phyloP scores from a whole-genome alignment of 2,329 filamentous ascomycete species.

The Trichoderma sp. region DNA sequence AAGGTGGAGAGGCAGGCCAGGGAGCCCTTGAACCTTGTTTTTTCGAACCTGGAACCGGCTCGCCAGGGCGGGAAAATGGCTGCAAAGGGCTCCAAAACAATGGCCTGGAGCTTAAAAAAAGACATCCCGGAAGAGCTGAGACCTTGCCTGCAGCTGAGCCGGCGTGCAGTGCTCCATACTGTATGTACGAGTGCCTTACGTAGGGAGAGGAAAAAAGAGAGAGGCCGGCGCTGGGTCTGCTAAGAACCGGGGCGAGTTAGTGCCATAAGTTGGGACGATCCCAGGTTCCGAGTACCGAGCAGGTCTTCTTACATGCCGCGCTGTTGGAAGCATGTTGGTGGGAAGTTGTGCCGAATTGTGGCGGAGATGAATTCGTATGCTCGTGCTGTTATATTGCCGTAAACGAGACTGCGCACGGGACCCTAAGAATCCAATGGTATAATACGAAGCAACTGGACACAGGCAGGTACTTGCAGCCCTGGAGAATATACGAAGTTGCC shows the following conservation, averaged over 20 bases:
- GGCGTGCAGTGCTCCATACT: neutral
- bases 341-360: neutral
- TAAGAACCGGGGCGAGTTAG: neutral
- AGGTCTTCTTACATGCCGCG: neutral
- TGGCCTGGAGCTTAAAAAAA: neutral
- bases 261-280: neutral
- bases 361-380: neutral
- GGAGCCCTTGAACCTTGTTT: neutral
- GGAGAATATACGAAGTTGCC: no score
- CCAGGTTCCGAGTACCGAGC: neutral
- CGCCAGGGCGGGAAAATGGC: neutral
- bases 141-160: neutral
- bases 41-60: neutral
- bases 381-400: neutral
- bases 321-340: neutral
- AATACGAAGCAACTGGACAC: neutral
- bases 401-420: neutral
- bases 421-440: neutral
- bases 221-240: neutral
- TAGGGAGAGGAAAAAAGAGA: neutral
- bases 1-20: conserved; percentile 2
- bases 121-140: neutral
- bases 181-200: neutral
- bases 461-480: neutral
- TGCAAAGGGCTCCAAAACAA: neutral